Evolutionary conservation across 495 filamentous ascomycete genomes (phyloP).

Genomic region (Saxophila tyrrhenica): DNA sequence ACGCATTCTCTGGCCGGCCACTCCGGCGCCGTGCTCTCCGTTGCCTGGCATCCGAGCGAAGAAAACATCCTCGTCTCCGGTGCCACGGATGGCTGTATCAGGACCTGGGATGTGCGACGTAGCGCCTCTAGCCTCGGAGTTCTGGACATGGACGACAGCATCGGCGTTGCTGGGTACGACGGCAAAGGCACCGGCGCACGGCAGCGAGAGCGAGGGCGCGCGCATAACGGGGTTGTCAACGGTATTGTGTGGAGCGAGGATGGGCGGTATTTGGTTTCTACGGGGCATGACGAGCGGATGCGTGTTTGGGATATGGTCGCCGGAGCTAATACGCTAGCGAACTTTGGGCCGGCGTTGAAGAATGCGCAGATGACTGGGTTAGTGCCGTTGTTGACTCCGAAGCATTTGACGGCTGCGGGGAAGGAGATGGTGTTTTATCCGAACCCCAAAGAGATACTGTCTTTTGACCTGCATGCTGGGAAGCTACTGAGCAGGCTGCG

Average conservation of each 20-base stretch:
- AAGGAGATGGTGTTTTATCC: constrained; percentile 62
- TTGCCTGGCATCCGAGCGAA: constrained; percentile 67
- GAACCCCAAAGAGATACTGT: constrained; percentile 65
- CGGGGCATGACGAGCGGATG: constrained; percentile 70
- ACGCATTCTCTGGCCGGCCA: constrained; percentile 72
- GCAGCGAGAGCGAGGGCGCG: constrained; percentile 38
- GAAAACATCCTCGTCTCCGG: constrained; percentile 72
- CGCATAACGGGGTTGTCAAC: constrained; percentile 70
- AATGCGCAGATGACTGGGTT: constrained; percentile 49
- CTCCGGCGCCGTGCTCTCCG: constrained; percentile 55
- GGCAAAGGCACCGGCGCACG: constrained; percentile 40
- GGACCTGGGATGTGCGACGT: constrained; percentile 75
- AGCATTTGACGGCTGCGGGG: constrained; percentile 35
- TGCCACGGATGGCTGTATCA: constrained; percentile 63
- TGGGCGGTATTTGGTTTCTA: constrained; percentile 60
- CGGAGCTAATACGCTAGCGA: constrained; percentile 71
- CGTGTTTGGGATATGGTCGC: constrained; percentile 72
- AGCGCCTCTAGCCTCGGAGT: constrained; percentile 59
- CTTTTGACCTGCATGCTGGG: constrained; percentile 65
- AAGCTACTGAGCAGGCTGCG: constrained; percentile 57
- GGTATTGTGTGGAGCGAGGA: constrained; percentile 73
- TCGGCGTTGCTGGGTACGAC: constrained; percentile 44
- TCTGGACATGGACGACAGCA: constrained; percentile 71
- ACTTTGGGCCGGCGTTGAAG: constrained; percentile 66
- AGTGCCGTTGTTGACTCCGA: constrained; percentile 37